Conservation (phyloP, 352 stramenopile species). For the Pythium brachiatum region DNA sequence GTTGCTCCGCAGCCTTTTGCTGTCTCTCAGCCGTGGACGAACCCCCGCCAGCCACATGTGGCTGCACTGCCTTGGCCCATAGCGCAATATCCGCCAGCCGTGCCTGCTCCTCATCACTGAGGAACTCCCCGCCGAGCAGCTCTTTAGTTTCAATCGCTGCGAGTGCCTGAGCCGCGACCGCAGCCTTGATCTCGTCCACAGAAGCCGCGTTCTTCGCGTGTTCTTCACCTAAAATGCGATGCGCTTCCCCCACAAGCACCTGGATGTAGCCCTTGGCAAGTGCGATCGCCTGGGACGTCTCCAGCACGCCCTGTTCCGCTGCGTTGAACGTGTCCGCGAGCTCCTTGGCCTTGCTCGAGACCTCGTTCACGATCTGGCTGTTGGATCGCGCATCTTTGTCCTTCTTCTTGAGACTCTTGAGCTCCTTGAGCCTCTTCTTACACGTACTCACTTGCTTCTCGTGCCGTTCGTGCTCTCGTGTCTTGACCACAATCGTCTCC, state of each 20-base stretch:
- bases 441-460: slow-evolving; percentile 39
- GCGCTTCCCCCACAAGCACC: slow-evolving; percentile 43
- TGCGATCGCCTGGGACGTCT: slow-evolving; percentile 34
- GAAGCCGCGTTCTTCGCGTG: slow-evolving; percentile 14
- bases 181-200: slow-evolving; percentile 14
- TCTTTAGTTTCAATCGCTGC: slow-evolving; percentile 31
- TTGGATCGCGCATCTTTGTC: slow-evolving; percentile 4
- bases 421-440: slow-evolving; percentile 39
- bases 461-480: slow-evolving; percentile 40
- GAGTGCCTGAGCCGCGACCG: slow-evolving; percentile 30
- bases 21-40: slow-evolving; percentile 27
- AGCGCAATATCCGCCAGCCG: slow-evolving; percentile 36
- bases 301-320: slow-evolving; percentile 36
- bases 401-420: slow-evolving; percentile 18
- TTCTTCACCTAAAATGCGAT: slow-evolving; percentile 35
- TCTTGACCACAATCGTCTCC: slow-evolving; percentile 36
- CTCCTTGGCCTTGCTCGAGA: slow-evolving; percentile 36
- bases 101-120: slow-evolving; percentile 26
- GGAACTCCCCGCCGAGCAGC: slow-evolving; percentile 32
- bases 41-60: slow-evolving; percentile 10
- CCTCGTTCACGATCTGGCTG: slow-evolving; percentile 21
- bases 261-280: slow-evolving; percentile 47
- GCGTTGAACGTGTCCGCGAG: slow-evolving; percentile 57
- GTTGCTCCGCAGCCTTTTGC: slow-evolving; percentile 45
- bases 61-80: slow-evolving; percentile 35